These are phyloP conservation scores for Priceomyces medius DNA, from an alignment of 805 yeast genomes.

Conservation along the genomic window DNA sequence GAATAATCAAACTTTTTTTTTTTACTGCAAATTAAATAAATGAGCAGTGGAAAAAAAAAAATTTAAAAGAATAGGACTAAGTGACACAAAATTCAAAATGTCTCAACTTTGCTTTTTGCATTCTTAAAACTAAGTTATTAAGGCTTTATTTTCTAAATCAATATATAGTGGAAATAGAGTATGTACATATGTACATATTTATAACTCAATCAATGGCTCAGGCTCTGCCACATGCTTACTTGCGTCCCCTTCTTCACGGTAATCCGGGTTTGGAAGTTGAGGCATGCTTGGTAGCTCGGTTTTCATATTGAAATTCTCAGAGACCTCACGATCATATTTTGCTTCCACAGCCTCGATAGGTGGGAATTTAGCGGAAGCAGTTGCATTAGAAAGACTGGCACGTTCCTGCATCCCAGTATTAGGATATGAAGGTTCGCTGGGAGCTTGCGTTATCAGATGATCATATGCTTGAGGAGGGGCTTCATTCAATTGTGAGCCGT, in stretches of 20 bases:
- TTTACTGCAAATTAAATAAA: slow-evolving; percentile 1
- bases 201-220: slow-evolving; percentile 42
- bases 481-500: neutral
- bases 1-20: too few relatives aligned
- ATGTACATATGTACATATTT: slow-evolving; percentile 4
- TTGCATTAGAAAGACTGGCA: slow-evolving; percentile 5
- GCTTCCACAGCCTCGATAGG: slow-evolving; percentile 9
- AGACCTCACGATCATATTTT: neutral
- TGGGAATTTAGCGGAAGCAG: slow-evolving; percentile 10
- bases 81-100: neutral
- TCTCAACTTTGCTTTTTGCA: too few relatives aligned
- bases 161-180: too few relatives aligned
- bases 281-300: slow-evolving; percentile 5
- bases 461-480: neutral
- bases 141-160: too few relatives aligned
- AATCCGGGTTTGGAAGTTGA: slow-evolving; percentile 1
- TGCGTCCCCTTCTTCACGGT: slow-evolving; percentile 3
- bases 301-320: neutral
- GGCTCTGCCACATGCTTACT: slow-evolving; percentile 27
- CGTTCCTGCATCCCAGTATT: neutral
- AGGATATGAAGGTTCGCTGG: slow-evolving; percentile 4
- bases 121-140: too few relatives aligned
- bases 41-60: neutral
- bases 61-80: neutral
- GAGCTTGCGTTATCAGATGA: neutral